Base-by-base conservation (phyloP, 257 asterid genomes). In the Nicotiana knightiana region DNA sequence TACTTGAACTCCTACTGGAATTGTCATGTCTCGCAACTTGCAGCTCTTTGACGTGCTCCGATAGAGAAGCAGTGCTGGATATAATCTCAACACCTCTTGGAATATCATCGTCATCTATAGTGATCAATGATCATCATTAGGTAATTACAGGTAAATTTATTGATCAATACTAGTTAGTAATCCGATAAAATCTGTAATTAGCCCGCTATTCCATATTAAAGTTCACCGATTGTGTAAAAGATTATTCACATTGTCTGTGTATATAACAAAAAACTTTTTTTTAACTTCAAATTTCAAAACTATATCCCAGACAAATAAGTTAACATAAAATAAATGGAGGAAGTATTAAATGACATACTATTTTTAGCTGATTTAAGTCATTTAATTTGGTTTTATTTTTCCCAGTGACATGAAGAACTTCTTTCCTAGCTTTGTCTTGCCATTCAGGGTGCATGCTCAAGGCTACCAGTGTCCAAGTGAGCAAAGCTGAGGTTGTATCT, bases 361-460 rank as follows among this genome's bases (percentile, higher is more conserved):
- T n/a, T 81, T 33, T 85, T 18, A 85, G 82, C 0, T 81, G 85
- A 61, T 59, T 85, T 35, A 85, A 28, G 35, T 75, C 77, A 48
- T 77, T 66, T 7, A 81, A 61, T 75, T 77, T 48, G 18, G 87
- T 83, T 57, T 67, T 85, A 32, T 37, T 77, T 53, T 85, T 85
- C 21, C 87, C 87, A 57, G 48, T 48, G n/a, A 81, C 64, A 35
- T 46, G 82, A 58, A 81, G 62, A 1, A 81, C 85, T 33, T 85
- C 87, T 21, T 77, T 82, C 39, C 87, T 76, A 3, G 87, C 83
- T 53, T 51, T 81, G n/a, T 81, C 83, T 77, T 85, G 87, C 87
- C 87, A 85, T 46, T 82, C 32, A 43, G 85, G 85, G 75, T 82
- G 87, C 83, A 81, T 85, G 28, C 80, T 53, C 83, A 85, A 48